phyloP scores from a whole-genome alignment of 1,284 basidiomycete genomes.

The Rhodotorula sp. region DNA sequence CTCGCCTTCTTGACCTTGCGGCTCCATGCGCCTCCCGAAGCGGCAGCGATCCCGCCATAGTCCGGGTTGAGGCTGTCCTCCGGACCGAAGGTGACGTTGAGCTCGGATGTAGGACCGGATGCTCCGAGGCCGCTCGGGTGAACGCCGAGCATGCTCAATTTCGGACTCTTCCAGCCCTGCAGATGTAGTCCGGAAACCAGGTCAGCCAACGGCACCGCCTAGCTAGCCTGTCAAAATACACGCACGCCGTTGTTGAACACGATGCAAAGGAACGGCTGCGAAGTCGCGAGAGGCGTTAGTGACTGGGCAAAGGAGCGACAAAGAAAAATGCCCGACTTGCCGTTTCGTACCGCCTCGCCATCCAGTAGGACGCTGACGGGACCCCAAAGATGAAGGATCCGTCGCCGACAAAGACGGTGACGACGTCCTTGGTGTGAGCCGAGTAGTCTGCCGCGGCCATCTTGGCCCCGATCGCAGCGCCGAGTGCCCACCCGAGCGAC shows the following conservation, averaged over 20 bases:
- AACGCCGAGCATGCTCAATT: conserved; percentile 63
- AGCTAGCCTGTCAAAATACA: neutral
- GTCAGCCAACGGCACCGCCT: neutral
- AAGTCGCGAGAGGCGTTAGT: neutral
- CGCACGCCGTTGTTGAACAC: conserved; percentile 63
- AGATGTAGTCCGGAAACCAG: neutral
- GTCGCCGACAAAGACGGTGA: conserved; percentile 64
- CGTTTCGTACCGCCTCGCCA: conserved; percentile 64
- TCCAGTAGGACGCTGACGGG: conserved; percentile 66
- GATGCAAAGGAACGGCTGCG: conserved; percentile 66
- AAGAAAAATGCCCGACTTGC: conserved; percentile 50
- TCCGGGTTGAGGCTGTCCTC: conserved; percentile 56
- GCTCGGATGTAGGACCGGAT: conserved; percentile 54
- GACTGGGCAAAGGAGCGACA: neutral
- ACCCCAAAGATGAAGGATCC: conserved; percentile 67
- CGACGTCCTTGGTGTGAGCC: conserved; percentile 54
- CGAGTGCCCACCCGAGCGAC: conserved; percentile 65
- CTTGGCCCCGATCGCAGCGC: conserved; percentile 61
- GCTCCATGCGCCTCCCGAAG: conserved; percentile 65
- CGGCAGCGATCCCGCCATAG: conserved; percentile 58
- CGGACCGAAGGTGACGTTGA: conserved; percentile 63
- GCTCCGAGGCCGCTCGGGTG: conserved; percentile 63
- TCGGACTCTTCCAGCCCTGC: conserved; percentile 57
- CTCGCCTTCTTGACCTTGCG: conserved; percentile 52
- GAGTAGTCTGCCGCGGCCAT: conserved; percentile 53